phyloP scores from a whole-genome alignment of 495 filamentous ascomycete genomes.

The Delitschia confertaspora region DNA sequence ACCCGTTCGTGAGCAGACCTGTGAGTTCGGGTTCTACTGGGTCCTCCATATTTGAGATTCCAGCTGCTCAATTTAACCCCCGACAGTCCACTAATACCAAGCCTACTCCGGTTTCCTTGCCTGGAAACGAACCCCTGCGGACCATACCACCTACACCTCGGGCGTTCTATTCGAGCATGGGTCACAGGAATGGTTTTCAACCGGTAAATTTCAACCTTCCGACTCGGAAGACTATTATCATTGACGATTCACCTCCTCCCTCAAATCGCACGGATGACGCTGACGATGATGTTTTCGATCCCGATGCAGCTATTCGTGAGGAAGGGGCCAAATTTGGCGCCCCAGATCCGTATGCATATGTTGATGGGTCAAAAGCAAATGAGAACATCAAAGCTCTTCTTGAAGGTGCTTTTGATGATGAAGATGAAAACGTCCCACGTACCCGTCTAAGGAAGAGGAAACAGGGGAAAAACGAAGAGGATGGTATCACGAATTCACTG shows the following conservation, averaged over 20 bases:
- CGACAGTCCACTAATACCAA: slow-evolving; percentile 32
- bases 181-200: slow-evolving; percentile 26
- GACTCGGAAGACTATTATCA: slow-evolving; percentile 15
- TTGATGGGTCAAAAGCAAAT: slow-evolving; percentile 66
- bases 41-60: slow-evolving; percentile 24
- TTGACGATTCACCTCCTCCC: slow-evolving; percentile 1
- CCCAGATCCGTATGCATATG: slow-evolving; percentile 55
- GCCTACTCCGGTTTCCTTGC: slow-evolving; percentile 9
- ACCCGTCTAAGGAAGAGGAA: slow-evolving; percentile 45
- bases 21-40: slow-evolving; percentile 13
- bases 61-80: slow-evolving; percentile 18
- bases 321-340: slow-evolving; percentile 32
- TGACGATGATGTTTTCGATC: slow-evolving; percentile 35
- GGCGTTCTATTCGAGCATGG: slow-evolving; percentile 31
- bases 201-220: slow-evolving; percentile 19
- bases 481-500: slow-evolving; percentile 43
- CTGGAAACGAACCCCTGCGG: slow-evolving; percentile 26
- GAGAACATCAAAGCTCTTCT: slow-evolving; percentile 81
- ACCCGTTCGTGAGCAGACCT: no score
- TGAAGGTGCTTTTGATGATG: slow-evolving; percentile 79
- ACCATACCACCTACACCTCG: slow-evolving; percentile 24
- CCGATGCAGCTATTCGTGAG: slow-evolving; percentile 32
- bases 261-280: slow-evolving; percentile 1
- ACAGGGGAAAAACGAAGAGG: slow-evolving; percentile 29
- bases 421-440: slow-evolving; percentile 54